A percentile compares a stretch with the other conserved stretches of the same genome.
Evolutionary conservation across 2,329 filamentous ascomycete species (phyloP).

Genomic region (Orbilia oligospora): DNA sequence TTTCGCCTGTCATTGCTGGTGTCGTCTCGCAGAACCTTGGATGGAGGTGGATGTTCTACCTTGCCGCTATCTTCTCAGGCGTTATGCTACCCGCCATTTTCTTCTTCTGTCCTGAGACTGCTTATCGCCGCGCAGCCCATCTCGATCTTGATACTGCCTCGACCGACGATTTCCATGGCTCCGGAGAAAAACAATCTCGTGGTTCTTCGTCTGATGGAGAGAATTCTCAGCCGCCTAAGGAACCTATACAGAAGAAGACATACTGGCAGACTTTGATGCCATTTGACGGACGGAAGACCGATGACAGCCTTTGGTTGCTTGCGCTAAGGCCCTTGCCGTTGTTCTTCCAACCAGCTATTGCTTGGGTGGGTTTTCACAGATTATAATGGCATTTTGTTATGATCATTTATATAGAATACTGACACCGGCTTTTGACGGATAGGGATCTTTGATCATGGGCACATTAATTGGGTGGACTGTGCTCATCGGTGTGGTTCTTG

Average conservation of each 20-base stretch:
- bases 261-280: constrained; percentile 75
- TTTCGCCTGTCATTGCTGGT: constrained; percentile 90
- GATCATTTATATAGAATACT: constrained; percentile 50
- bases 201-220: constrained; percentile 52
- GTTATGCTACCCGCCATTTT: constrained; percentile 78
- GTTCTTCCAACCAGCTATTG: constrained; percentile 85
- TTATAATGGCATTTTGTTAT: background rate
- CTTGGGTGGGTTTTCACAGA: constrained; percentile 74
- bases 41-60: constrained; percentile 91
- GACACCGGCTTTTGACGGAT: constrained; percentile 47
- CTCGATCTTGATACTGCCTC: constrained; percentile 79
- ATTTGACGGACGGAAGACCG: constrained; percentile 86
- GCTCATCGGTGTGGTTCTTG: constrained; percentile 86
- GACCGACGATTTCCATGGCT: constrained; percentile 64
- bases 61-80: constrained; percentile 86
- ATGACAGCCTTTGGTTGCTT: constrained; percentile 79
- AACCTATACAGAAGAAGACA: constrained; percentile 39
- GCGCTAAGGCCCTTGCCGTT: constrained; percentile 83
- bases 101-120: constrained; percentile 87
- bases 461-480: constrained; percentile 96
- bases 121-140: constrained; percentile 77
- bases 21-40: constrained; percentile 82
- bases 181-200: constrained; percentile 42
- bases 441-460: constrained; percentile 69
- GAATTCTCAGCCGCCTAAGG: constrained; percentile 13